Base-by-base conservation (phyloP, 495 filamentous ascomycete species). In the Friedmanniomyces endolithicus region DNA sequence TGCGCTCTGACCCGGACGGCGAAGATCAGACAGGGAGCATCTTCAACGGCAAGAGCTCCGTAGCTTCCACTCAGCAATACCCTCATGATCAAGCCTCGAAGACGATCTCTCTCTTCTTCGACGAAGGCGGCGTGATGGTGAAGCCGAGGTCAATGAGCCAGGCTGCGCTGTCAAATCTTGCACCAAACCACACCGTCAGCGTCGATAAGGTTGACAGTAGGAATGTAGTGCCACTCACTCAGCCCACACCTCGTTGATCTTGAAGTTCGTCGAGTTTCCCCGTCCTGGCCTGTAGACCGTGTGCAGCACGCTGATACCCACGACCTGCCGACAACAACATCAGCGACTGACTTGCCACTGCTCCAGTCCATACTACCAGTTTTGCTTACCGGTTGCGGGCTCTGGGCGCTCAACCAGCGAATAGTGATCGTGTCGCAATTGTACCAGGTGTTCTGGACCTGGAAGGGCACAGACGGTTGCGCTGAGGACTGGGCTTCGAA, bases 391-490 rank as follows among this genome's bases (percentile, higher is more conserved):
- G 25, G 53, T 9, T 56, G 11, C 11, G 45, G 45, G 20, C 16
- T 41, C 46, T 56, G 53, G 22, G 33, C 20, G 20, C 29, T 39
- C 45, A 22, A 14, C 55, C 55, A 58, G 16, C 55, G 47, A n/a
- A 58, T 29, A 11, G 48, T 58, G 48, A 58, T 50, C 3, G 31
- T 39, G 41, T 58, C 50, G 55, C 55, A 58, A 16, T 48, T 58
- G 55, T 25, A 37, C 55, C 55, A 58, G 24, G 45, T 29, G 24
- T 58, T 52, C 39, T 50, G 14, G 33, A 53, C 50, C 12, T n/a
- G 16, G 33, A 58, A 58, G 2, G 55, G 55, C 9, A 58, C 50
- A 17, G 47, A 46, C 9, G 55, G 48, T 22, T 58, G 55, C 19
- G 55, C 37, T 22, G 44, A 50, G 2, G 45, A 50, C 3, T 4